Percentiles rank a stretch among this genome's conserved stretches.
These are phyloP conservation scores for Endogone sp. DNA, from an alignment of 192 early-diverging fungal genomes.

Conservation along the genomic window DNA sequence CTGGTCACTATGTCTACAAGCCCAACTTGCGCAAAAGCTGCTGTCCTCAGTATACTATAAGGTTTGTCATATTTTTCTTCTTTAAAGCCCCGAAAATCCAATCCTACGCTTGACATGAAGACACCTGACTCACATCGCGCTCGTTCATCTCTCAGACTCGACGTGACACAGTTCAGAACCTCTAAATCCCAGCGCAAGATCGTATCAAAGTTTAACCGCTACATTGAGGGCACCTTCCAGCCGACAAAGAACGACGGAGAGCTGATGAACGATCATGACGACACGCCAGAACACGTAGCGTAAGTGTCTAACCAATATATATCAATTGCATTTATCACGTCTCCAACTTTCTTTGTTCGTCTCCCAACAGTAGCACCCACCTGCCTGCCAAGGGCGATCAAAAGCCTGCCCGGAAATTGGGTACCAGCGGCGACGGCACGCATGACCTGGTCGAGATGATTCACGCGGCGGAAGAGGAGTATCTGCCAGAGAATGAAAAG, in stretches of 20 bases:
- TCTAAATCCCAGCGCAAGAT: constrained; percentile 67
- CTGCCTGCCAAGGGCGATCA: not conserved
- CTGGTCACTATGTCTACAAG: constrained; percentile 72
- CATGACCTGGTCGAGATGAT: constrained; percentile 6
- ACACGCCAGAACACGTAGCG: not conserved
- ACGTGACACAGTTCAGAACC: constrained; percentile 46
- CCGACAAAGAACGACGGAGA: constrained; percentile 4
- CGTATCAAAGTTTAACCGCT: constrained; percentile 58
- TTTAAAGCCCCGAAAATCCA: not conserved
- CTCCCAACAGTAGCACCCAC: constrained; percentile 3
- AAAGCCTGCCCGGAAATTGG: not conserved
- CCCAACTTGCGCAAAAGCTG: constrained; percentile 62
- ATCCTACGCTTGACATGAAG: not conserved
- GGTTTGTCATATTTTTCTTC: constrained; percentile 20
- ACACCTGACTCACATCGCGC: no score
- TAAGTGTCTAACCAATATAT: not conserved
- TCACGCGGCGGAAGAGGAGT: constrained; percentile 22
- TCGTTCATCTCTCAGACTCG: constrained; percentile 34
- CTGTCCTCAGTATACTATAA: constrained; percentile 74
- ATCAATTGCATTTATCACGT: not conserved
- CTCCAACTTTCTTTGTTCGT: not conserved
- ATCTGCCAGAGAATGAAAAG: constrained; percentile 10
- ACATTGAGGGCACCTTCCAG: constrained; percentile 36
- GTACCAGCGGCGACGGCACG: not conserved
- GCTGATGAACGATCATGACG: constrained; percentile 20